Evolutionary conservation across 2,329 filamentous ascomycete species (phyloP).

Genomic region (Fusarium temperatum): DNA sequence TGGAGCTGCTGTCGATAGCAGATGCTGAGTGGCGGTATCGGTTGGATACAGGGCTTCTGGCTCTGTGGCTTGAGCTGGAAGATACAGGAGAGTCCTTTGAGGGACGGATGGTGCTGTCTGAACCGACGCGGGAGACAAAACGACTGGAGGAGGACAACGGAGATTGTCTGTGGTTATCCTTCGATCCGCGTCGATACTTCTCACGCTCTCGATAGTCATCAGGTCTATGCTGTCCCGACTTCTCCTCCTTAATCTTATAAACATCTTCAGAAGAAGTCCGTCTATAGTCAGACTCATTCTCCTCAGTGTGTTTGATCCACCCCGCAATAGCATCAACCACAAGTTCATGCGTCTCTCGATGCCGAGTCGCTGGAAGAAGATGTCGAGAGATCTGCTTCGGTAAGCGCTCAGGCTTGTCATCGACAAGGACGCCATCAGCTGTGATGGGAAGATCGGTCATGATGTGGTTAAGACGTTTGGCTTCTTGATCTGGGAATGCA

Average conservation of each 20-base stretch:
- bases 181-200: constrained; percentile 29
- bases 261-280: constrained; percentile 24
- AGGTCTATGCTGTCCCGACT: constrained; percentile 17
- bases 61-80: constrained; percentile 9
- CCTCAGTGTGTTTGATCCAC: constrained; percentile 43
- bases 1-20: constrained; percentile 17
- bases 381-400: constrained; percentile 81
- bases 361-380: constrained; percentile 70
- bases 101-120: constrained; percentile 27
- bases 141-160: constrained; percentile 19
- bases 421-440: constrained; percentile 62
- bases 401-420: constrained; percentile 74
- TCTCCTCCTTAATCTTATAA: constrained; percentile 29
- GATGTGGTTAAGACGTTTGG: constrained; percentile 72
- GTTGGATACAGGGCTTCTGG: constrained; percentile 34
- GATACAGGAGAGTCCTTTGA: constrained; percentile 27
- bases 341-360: constrained; percentile 65
- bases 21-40: constrained; percentile 34
- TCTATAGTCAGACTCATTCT: constrained; percentile 22
- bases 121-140: constrained; percentile 22
- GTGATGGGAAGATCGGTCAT: constrained; percentile 76
- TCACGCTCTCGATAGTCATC: constrained; percentile 32
- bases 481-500: constrained; percentile 80
- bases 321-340: constrained; percentile 68
- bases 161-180: constrained; percentile 28